These are phyloP conservation scores for Selaginella tamariscina DNA, from an alignment of 75 land plant genomes.

Conservation along the genomic window DNA sequence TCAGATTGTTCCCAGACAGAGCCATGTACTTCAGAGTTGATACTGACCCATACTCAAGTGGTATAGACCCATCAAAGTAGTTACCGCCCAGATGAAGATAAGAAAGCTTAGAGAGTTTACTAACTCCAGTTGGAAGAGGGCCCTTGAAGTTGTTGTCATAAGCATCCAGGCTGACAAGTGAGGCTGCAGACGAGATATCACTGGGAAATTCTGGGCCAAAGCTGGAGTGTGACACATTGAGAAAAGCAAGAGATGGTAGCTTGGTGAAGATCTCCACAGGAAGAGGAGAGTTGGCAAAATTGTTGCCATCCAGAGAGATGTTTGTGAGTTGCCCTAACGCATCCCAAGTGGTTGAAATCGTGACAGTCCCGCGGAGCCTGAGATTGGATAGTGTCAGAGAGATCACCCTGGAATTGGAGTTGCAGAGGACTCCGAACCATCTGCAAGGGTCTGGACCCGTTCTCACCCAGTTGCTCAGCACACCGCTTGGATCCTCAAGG, in stretches of 20 bases:
- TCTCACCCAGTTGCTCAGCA: neutral
- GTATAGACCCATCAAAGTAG: constrained; percentile 40
- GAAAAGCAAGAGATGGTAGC: neutral
- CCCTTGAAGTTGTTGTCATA: constrained; percentile 29
- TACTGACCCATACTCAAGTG: constrained; percentile 9
- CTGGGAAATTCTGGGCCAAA: neutral
- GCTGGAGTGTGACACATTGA: neutral
- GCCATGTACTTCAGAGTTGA: constrained; percentile 25
- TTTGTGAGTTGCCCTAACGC: neutral
- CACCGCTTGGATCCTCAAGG: neutral
- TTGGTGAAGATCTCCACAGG: neutral
- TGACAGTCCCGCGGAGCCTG: neutral
- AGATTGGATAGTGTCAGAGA: neutral
- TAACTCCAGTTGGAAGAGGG: constrained; percentile 27
- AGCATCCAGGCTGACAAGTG: constrained; percentile 14
- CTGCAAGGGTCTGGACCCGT: neutral
- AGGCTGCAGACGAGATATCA: neutral
- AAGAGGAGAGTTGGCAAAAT: neutral
- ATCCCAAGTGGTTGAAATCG: neutral
- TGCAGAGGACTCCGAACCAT: neutral
- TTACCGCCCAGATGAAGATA: constrained; percentile 47
- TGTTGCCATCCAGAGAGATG: neutral
- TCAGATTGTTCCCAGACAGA: constrained; percentile 36
- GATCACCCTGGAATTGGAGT: neutral
- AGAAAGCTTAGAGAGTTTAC: neutral